A percentile compares a stretch with the other conserved stretches of the same genome.
phyloP scores from a whole-genome alignment of 306 rosid genomes.

The Begonia peltatifolia region DNA sequence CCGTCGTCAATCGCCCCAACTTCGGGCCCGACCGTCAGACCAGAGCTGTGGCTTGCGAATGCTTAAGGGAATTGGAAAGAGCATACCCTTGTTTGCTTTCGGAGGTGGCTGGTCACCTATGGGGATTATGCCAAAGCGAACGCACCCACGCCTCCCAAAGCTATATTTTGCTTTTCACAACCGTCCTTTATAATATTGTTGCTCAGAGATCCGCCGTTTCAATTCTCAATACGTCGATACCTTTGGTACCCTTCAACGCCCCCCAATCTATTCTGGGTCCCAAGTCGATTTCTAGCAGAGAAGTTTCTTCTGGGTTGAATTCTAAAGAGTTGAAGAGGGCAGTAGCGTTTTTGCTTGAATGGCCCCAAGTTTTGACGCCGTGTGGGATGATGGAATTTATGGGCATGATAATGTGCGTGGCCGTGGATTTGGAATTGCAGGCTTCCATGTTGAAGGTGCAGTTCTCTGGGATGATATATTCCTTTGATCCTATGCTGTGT shows the following conservation, averaged over 20 bases:
- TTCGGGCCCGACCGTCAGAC: conserved; percentile 55
- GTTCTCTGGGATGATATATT: conserved; percentile 72
- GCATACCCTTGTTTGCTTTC: conserved; percentile 64
- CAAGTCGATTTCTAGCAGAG: conserved; percentile 12
- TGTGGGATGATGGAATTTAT: conserved; percentile 80
- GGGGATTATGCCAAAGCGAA: conserved; percentile 84
- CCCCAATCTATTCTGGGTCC: conserved; percentile 30
- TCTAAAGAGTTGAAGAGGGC: conserved; percentile 78
- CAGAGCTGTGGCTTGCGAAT: conserved; percentile 74
- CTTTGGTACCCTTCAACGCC: conserved; percentile 55
- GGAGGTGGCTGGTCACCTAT: conserved; percentile 64
- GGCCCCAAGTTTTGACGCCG: conserved; percentile 78
- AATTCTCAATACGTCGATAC: conserved; percentile 42
- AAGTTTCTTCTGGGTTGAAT: conserved; percentile 26
- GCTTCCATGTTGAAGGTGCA: conserved; percentile 90
- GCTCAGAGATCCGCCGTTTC: conserved; percentile 34
- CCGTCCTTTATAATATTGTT: conserved; percentile 50
- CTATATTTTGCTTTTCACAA: conserved; percentile 53
- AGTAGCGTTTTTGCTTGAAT: conserved; percentile 67
- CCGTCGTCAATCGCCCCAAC: conserved; percentile 72
- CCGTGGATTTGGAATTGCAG: conserved; percentile 67
- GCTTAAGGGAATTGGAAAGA: conserved; percentile 68
- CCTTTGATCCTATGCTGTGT: conserved; percentile 64
- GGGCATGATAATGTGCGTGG: conserved; percentile 53
- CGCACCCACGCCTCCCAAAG: conserved; percentile 81